These are phyloP conservation scores for Carex kokanica DNA, from an alignment of 176 grass and related monocot genomes.

Conservation along the genomic window DNA sequence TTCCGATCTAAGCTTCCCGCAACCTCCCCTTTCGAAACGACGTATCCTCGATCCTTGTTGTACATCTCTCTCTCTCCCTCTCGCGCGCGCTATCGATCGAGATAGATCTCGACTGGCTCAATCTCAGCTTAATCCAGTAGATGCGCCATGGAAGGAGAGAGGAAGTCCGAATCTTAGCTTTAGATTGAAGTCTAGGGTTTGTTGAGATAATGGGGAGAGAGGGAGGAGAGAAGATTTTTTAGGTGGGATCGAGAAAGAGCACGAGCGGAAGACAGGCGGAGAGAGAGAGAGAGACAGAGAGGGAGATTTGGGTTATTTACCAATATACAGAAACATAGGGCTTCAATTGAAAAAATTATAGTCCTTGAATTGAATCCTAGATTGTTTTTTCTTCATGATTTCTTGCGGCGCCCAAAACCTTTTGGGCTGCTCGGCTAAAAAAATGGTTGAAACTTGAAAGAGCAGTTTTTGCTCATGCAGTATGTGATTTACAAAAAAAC, in stretches of 20 bases:
- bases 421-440: background rate
- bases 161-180: background rate
- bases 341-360: background rate
- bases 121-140: constrained; percentile 12
- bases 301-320: background rate
- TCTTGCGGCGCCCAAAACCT: background rate
- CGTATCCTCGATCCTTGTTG: constrained; percentile 45
- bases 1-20: constrained; percentile 54
- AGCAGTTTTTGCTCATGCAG: no score
- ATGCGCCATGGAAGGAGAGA: constrained; percentile 6
- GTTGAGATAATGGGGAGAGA: constrained; percentile 4
- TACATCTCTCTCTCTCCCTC: constrained; percentile 28
- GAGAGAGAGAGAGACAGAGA: background rate
- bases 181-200: background rate
- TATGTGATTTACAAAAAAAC: no score
- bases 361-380: background rate
- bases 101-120: constrained; percentile 3
- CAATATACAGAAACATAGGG: background rate
- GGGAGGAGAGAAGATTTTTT: background rate
- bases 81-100: background rate
- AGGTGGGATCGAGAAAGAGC: constrained; percentile 24
- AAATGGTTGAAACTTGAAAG: background rate
- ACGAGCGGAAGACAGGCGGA: background rate
- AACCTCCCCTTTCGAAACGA: constrained; percentile 22
- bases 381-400: background rate